phyloP scores from a whole-genome alignment of 495 filamentous ascomycete genomes.

The Penicillium pancosmium region DNA sequence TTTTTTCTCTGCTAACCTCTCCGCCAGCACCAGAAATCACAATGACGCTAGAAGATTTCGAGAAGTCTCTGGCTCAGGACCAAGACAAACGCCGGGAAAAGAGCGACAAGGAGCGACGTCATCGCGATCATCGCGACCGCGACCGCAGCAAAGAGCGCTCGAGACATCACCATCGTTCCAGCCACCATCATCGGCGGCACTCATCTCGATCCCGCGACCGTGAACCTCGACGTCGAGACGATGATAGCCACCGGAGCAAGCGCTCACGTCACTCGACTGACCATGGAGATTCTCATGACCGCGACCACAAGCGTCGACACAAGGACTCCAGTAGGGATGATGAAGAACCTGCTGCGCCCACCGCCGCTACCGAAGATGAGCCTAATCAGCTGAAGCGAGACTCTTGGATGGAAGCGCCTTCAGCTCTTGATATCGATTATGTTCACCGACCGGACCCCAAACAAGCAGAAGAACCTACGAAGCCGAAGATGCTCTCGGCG shows the following conservation, averaged over 20 bases:
- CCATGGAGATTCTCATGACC: conserved; percentile 42
- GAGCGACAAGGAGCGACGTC: conserved; percentile 39
- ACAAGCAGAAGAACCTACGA: conserved; percentile 38
- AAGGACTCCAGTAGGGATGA: conserved; percentile 34
- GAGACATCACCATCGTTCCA: conserved; percentile 40
- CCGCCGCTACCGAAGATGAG: conserved; percentile 39
- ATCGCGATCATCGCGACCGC: conserved; percentile 36
- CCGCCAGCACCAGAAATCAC: conserved; percentile 14
- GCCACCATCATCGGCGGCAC: conserved; percentile 47
- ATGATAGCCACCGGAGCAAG: conserved; percentile 57
- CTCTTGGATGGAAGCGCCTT: conserved; percentile 93
- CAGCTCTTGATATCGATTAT: conserved; percentile 81
- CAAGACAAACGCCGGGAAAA: conserved; percentile 39
- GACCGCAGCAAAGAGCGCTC: conserved; percentile 45
- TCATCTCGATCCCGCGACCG: conserved; percentile 49
- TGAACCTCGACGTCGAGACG: conserved; percentile 39
- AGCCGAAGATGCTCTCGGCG: conserved; percentile 56
- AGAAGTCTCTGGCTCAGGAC: conserved; percentile 50
- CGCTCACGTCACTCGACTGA: conserved; percentile 53
- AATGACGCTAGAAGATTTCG: conserved; percentile 60
- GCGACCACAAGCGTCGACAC: conserved; percentile 39
- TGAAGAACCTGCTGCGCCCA: conserved; percentile 25
- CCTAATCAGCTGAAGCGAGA: conserved; percentile 62
- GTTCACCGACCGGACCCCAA: conserved; percentile 64
- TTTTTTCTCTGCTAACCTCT: conserved; percentile 15